Evolutionary conservation across 805 yeast genomes (phyloP).

Genomic region (Cyberlindnera subsufficiens): DNA sequence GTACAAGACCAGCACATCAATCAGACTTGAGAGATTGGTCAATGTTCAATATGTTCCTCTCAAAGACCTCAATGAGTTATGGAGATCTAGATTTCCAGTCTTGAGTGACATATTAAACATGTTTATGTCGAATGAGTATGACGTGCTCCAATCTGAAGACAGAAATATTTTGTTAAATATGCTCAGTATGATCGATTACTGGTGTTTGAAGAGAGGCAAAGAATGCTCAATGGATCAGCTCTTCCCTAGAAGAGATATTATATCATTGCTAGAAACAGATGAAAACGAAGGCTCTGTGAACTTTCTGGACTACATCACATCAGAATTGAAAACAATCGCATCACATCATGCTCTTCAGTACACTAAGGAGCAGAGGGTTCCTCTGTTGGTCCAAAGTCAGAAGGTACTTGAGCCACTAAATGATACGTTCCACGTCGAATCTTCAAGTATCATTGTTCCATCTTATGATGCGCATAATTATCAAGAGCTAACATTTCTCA

Average conservation of each 20-base stretch:
- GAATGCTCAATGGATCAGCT: slow-evolving; percentile 11
- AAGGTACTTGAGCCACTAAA: slow-evolving; percentile 1
- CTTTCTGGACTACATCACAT: slow-evolving; percentile 5
- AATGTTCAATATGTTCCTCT: slow-evolving; percentile 9
- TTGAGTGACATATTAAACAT: slow-evolving; percentile 12
- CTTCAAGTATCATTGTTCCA: slow-evolving; percentile 9
- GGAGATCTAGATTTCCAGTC: slow-evolving; percentile 13
- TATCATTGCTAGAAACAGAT: not conserved
- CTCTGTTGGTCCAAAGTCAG: slow-evolving; percentile 6
- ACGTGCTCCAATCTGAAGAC: slow-evolving; percentile 5
- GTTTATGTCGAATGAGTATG: slow-evolving; percentile 8
- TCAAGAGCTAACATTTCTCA: slow-evolving; percentile 11
- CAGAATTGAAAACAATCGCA: slow-evolving; percentile 10
- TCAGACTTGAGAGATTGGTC: slow-evolving; percentile 10
- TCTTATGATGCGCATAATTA: slow-evolving; percentile 10
- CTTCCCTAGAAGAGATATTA: slow-evolving; percentile 1
- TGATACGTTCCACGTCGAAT: slow-evolving; percentile 6
- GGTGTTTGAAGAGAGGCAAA: slow-evolving; percentile 10
- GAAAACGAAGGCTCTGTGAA: not conserved
- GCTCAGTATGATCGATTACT: slow-evolving; percentile 11
- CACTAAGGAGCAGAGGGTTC: not conserved
- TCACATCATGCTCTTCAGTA: slow-evolving; percentile 8
- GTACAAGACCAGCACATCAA: slow-evolving; percentile 6
- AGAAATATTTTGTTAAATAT: slow-evolving; percentile 5
- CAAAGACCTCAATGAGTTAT: slow-evolving; percentile 11